Percentiles rank a stretch among this genome's conserved stretches.
phyloP scores from a whole-genome alignment of 2,329 filamentous ascomycete genomes.

The Alternaria ventricosa region DNA sequence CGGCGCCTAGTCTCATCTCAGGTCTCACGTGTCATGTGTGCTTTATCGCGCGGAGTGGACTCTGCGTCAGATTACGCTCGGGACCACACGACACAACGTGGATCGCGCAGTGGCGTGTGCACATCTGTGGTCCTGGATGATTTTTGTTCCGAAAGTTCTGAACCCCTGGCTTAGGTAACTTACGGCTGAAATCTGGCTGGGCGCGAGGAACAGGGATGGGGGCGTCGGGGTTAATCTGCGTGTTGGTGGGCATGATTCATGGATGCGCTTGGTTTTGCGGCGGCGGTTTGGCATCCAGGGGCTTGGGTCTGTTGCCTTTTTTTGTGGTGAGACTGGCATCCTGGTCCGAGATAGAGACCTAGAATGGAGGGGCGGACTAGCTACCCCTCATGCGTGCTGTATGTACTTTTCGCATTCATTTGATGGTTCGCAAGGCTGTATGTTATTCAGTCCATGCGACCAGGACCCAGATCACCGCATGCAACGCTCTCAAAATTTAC shows the following conservation, averaged over 20 bases:
- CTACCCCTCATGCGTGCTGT: constrained; percentile 1
- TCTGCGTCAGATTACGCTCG: not conserved
- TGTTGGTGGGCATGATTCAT: not conserved
- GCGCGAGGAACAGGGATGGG: not conserved
- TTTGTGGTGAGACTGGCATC: not conserved
- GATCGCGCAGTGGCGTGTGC: no score
- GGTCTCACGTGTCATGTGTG: not conserved
- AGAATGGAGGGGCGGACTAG: not conserved
- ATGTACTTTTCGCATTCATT: not conserved
- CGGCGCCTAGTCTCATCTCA: not conserved
- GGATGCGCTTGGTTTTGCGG: not conserved
- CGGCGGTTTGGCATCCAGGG: not conserved
- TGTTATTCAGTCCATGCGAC: not conserved
- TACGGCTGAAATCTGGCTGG: not conserved
- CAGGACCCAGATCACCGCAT: not conserved
- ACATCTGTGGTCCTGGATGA: no score
- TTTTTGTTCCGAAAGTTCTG: not conserved
- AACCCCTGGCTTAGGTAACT: constrained; percentile 3
- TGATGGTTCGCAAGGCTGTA: not conserved
- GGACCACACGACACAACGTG: not conserved
- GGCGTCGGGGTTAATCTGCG: not conserved
- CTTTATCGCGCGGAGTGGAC: not conserved
- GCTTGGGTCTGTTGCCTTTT: not conserved
- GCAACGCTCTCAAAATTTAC: not conserved
- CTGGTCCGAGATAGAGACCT: not conserved